Percentiles rank a stretch among this genome's conserved stretches.
These are phyloP conservation scores for Ascochyta lentis DNA, from an alignment of 2,329 filamentous ascomycete genomes.

Conservation along the genomic window DNA sequence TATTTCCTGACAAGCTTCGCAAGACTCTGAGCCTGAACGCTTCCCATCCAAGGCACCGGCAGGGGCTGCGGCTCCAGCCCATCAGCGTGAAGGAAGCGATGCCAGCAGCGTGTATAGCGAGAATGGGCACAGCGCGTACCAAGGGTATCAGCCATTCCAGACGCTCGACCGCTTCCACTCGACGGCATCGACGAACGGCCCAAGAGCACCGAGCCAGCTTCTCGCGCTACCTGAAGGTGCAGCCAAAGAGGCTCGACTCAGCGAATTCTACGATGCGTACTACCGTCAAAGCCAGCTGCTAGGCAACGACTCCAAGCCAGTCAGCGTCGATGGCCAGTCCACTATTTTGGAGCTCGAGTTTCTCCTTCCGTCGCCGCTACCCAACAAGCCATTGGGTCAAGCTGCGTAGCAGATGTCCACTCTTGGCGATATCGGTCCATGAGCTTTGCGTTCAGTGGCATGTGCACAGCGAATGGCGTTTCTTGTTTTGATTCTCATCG, in stretches of 20 bases:
- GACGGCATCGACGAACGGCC: constrained; percentile 29
- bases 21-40: constrained; percentile 25
- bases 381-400: constrained; percentile 19
- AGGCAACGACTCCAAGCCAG: constrained; percentile 18
- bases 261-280: constrained; percentile 51
- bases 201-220: constrained; percentile 26
- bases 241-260: constrained; percentile 37
- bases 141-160: constrained; percentile 23
- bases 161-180: constrained; percentile 15
- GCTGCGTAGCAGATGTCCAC: not conserved
- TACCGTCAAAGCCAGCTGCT: constrained; percentile 34
- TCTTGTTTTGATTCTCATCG: not conserved
- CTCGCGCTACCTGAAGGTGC: constrained; percentile 17
- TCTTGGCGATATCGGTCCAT: not conserved
- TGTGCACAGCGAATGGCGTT: constrained; percentile 7
- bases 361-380: constrained; percentile 34
- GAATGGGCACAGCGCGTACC: constrained; percentile 30
- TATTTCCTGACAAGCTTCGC: constrained; percentile 33
- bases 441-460: not conserved
- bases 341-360: constrained; percentile 41
- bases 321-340: constrained; percentile 27
- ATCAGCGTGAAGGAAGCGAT: constrained; percentile 40
- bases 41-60: not conserved
- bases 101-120: constrained; percentile 46
- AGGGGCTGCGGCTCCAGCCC: constrained; percentile 18